Evolutionary conservation across 805 yeast species (phyloP).

Genomic region (Monosporozyma aerobia): DNA sequence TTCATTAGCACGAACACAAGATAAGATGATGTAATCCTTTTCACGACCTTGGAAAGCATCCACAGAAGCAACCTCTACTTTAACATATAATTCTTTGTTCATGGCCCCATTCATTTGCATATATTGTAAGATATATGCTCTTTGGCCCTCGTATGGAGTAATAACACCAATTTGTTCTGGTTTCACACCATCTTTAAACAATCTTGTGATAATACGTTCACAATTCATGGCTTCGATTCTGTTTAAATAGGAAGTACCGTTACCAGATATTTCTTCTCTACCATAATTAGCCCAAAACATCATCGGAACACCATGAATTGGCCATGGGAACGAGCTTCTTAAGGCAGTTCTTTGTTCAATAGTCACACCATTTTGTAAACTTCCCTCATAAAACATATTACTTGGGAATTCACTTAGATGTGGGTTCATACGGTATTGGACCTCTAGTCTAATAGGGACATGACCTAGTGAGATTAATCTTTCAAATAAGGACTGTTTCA

Average conservation of each 20-base stretch:
- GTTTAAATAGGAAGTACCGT: conserved; percentile 76
- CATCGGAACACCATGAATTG: conserved; percentile 76
- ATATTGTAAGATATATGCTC: conserved; percentile 71
- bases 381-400: conserved; percentile 88
- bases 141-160: conserved; percentile 92
- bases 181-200: conserved; percentile 66
- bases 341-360: conserved; percentile 53
- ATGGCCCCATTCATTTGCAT: conserved; percentile 64
- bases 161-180: conserved; percentile 85
- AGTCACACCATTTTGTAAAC: conserved; percentile 85
- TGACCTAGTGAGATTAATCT: conserved; percentile 75
- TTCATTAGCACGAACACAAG: conserved; percentile 88
- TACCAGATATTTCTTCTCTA: conserved; percentile 74
- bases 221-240: conserved; percentile 85
- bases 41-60: conserved; percentile 99
- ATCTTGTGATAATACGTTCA: conserved; percentile 62
- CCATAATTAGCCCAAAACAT: conserved; percentile 92
- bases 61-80: conserved; percentile 85
- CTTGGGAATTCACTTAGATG: conserved; percentile 77
- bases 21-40: conserved; percentile 84
- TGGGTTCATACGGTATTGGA: conserved; percentile 95
- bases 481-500: conserved; percentile 80
- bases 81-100: conserved; percentile 53
- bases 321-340: conserved; percentile 79
- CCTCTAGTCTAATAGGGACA: conserved; percentile 76